Evolutionary conservation across 2,329 filamentous ascomycete genomes (phyloP).

Genomic region (Fusarium protoensiforme): DNA sequence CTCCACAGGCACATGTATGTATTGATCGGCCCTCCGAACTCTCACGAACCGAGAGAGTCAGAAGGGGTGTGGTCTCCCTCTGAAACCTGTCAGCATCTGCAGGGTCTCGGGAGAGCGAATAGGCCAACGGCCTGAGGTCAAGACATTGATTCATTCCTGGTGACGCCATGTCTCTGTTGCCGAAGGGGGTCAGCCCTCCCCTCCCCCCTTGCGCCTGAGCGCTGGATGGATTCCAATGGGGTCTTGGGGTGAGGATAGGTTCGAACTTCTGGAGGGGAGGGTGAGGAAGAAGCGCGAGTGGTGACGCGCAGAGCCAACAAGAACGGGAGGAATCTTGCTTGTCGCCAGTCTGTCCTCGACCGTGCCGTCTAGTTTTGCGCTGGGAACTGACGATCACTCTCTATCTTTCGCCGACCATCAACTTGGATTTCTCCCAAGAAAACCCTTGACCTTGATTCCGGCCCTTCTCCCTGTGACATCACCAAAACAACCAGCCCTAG

Average conservation of each 20-base stretch:
- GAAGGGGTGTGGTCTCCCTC: conserved; percentile 6
- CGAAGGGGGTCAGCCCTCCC: not conserved
- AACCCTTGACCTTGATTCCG: conserved; percentile 19
- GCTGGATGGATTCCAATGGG: conserved; percentile 30
- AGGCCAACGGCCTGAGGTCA: conserved; percentile 3
- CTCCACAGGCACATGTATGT: conserved; percentile 20
- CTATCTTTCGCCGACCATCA: not conserved
- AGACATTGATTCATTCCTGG: conserved; percentile 28
- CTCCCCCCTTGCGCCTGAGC: not conserved
- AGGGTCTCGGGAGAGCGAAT: conserved; percentile 31
- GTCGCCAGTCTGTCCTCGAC: conserved; percentile 6
- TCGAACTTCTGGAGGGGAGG: conserved; percentile 17
- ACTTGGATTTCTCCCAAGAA: not conserved
- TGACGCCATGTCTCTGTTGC: conserved; percentile 29
- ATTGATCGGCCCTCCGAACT: not conserved
- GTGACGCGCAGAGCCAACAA: conserved; percentile 21
- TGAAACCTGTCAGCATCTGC: conserved; percentile 26
- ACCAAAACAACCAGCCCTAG: conserved; percentile 28
- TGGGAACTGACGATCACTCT: conserved; percentile 10
- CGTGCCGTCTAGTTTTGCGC: not conserved
- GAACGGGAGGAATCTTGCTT: conserved; percentile 8
- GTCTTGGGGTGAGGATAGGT: not conserved
- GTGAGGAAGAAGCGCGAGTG: conserved; percentile 15
- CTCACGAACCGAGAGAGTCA: conserved; percentile 19
- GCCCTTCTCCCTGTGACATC: conserved; percentile 51